Evolutionary conservation across 331 rosid genomes (phyloP), one percentile per base, ranked within the genome.

Genomic region (Quercus phellos): DNA sequence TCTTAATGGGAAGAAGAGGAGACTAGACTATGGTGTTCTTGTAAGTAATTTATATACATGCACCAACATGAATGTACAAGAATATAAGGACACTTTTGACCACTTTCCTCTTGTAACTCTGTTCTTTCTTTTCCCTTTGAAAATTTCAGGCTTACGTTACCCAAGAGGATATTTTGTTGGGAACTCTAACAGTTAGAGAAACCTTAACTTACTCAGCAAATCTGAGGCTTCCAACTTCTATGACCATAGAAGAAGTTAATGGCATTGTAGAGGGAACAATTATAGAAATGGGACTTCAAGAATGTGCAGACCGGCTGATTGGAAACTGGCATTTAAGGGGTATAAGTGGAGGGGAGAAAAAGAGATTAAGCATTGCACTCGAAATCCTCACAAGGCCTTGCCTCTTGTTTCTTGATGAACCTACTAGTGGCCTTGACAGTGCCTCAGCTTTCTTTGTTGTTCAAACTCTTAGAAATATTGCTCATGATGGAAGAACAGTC

Each of bases 381-480:
- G 98, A 94, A 82, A 92, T 92, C 73, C 96, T 94, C 4, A 92
- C 97, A 59, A 87, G 88, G 84, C 98, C 98, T 51, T 83, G 87
- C 32, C 90, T 94, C 19, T 68, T 94, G 88, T 92, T 94, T 74
- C 92, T 94, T 50, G 98, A 94, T 73, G 99, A 94, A 75, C 99
- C 99, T 1, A 94, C 99, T n/a, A 94, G 96, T 76, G 99, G 99
- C 63, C 90, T 94, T 4, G 98, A 94, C 80, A 90, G 99, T 76
- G 99, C 99, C 34, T 83, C 99, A 0, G 94, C 99, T 1, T 94
- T 94, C 83, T 92, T 91, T 72, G 97, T 94, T 24, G 89, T 94
- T 84, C 98, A 94, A 70, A 88, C 97, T 58, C 97, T 92, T 26
- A 68, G 97, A 74, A 85, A 82, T 53, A 90, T 92, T 77, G 94